These are phyloP conservation scores for Pythium chondricola DNA, from an alignment of 352 stramenopile species.

Conservation along the genomic window DNA sequence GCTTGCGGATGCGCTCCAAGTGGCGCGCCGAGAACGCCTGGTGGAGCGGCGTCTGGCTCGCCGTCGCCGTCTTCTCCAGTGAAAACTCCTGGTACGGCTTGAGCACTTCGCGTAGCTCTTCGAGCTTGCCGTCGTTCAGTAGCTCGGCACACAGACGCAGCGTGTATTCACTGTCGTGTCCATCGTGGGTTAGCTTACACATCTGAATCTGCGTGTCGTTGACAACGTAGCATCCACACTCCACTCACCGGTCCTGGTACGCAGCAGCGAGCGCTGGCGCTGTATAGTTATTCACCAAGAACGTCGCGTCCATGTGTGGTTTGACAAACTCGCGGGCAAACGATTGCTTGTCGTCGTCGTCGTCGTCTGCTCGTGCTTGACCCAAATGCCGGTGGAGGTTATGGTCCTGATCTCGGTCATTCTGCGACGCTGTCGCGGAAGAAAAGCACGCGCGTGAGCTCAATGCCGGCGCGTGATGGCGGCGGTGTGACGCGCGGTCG, in stretches of 20 bases:
- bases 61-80: slow-evolving; percentile 7
- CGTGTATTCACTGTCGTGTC: slow-evolving; percentile 63
- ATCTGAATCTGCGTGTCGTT: no score
- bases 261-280: slow-evolving; percentile 91
- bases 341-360: slow-evolving; percentile 19
- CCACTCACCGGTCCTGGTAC: slow-evolving; percentile 91
- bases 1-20: slow-evolving; percentile 92
- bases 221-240: no score
- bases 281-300: slow-evolving; percentile 96
- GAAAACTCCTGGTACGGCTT: slow-evolving; percentile 56
- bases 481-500: background rate
- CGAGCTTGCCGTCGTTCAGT: slow-evolving; percentile 64
- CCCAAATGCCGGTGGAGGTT: background rate
- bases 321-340: slow-evolving; percentile 71
- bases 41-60: slow-evolving; percentile 33
- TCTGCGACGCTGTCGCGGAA: slow-evolving; percentile 5
- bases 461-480: background rate
- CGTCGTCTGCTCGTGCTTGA: background rate
- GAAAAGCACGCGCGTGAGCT: background rate
- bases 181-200: no score
- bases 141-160: slow-evolving; percentile 68
- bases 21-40: slow-evolving; percentile 81
- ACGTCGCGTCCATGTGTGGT: slow-evolving; percentile 60
- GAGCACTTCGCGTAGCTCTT: slow-evolving; percentile 61
- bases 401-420: slow-evolving; percentile 3